Evolutionary conservation across 192 early-diverging fungal species (phyloP), one percentile per base, ranked within the genome.

Genomic region (Rhizophagus sp.): DNA sequence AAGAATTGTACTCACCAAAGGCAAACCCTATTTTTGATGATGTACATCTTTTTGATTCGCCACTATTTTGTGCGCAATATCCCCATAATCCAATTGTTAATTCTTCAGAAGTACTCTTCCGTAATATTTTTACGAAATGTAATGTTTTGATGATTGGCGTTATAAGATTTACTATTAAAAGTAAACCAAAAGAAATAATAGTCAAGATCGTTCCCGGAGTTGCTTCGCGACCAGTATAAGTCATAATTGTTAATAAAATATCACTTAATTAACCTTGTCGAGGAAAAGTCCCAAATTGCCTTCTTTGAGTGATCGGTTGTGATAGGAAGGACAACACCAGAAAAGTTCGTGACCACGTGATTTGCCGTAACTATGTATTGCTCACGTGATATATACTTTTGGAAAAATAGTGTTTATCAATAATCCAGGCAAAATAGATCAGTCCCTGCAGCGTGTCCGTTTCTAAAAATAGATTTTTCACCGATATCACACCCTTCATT

Each of bases 1-100:
- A 50, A 17, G 0, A 3, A 57, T 30, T 15, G 50, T 57, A 19
- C 50, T 34, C 9, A 68, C 66, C 36, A 36, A 68, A 68, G 6
- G 36, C 30, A 34, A 68, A 68, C 13, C 66, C 66, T 10, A 68
- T n/a, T n/a, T 13, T 36, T 12, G 66, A 5, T 6, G 27, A 34
- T 15, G 66, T 34, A 30, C 66, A 68, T 68, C 4, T 36, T 13
- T 34, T 68, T 19, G 15, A 25, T 36, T 36, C 66, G n/a, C 36
- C 24, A 36, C 8, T 68, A 68, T 19, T 36, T 36, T 68, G 66
- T 34, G 66, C 66, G 66, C 66, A 68, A 68, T 68, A 68, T 30
- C 66, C 66, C 66, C 66, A 68, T 19, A 68, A 11, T 30, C 66
- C 66, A 68, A 68, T 36, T 19, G 36, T 17, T 30, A 68, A 27